A percentile compares a stretch with the other conserved stretches of the same genome.
Evolutionary conservation across 306 rosid species (phyloP).

Genomic region (Heteromeles arbutifolia): DNA sequence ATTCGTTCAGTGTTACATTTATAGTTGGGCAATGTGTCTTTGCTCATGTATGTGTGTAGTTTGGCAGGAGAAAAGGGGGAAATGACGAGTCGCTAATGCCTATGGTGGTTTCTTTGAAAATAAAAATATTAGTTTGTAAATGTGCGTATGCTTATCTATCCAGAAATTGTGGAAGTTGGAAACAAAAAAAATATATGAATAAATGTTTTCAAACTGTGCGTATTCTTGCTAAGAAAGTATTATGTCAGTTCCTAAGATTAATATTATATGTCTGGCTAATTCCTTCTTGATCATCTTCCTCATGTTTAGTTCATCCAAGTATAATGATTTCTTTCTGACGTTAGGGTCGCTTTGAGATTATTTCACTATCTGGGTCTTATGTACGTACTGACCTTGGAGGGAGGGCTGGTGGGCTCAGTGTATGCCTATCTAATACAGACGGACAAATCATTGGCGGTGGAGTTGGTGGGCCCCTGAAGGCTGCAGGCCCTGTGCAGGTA

Average conservation of each 20-base stretch:
- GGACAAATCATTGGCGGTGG: constrained; percentile 97
- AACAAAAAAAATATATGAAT: not conserved
- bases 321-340: constrained; percentile 17
- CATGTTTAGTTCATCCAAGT: constrained; percentile 6
- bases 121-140: not conserved
- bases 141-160: not conserved
- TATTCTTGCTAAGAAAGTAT: not conserved
- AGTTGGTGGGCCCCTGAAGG: constrained; percentile 85
- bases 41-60: not conserved
- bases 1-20: not conserved
- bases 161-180: not conserved
- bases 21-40: not conserved
- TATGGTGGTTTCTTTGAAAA: not conserved
- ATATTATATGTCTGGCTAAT: not conserved
- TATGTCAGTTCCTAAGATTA: not conserved
- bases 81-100: not conserved
- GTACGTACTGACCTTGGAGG: constrained; percentile 67
- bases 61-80: not conserved
- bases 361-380: constrained; percentile 86
- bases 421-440: constrained; percentile 69
- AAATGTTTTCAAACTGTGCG: not conserved
- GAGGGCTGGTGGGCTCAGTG: constrained; percentile 80
- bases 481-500: constrained; percentile 99
- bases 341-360: constrained; percentile 90
- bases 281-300: constrained; percentile 5